Conservation (phyloP, 257 asterid genomes). For the Plantago ovata region DNA sequence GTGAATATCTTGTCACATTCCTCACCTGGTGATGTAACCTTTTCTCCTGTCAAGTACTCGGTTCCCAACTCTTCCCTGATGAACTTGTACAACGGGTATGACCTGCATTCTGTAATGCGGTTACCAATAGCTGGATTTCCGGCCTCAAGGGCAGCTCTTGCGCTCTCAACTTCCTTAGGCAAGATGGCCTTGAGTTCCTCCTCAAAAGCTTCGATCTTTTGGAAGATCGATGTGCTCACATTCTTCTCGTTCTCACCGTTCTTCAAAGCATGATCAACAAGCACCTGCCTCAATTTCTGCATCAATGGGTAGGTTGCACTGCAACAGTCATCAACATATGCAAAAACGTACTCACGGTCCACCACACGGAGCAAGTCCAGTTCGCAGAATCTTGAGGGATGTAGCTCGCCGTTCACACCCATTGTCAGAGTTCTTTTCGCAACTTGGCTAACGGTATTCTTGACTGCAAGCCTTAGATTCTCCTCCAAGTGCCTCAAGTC, state of each 20-base stretch:
- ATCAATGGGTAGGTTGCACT: constrained; percentile 43
- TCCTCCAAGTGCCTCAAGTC: constrained; percentile 55
- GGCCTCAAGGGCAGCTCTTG: constrained; percentile 35
- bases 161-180: constrained; percentile 54
- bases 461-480: constrained; percentile 40
- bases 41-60: constrained; percentile 44
- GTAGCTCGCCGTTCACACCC: constrained; percentile 46
- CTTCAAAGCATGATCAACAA: constrained; percentile 43
- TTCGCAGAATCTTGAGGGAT: constrained; percentile 54
- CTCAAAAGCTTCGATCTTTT: constrained; percentile 45
- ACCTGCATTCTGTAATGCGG: constrained; percentile 50
- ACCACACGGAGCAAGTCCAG: constrained; percentile 47
- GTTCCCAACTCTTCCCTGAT: constrained; percentile 41
- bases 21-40: constrained; percentile 42
- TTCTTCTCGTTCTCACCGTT: constrained; percentile 36
- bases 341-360: constrained; percentile 46
- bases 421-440: constrained; percentile 41
- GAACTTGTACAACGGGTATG: constrained; percentile 47
- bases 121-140: constrained; percentile 39
- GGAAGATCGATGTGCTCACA: constrained; percentile 35
- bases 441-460: constrained; percentile 46
- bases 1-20: constrained; percentile 52
- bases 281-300: constrained; percentile 53
- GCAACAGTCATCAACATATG: constrained; percentile 51
- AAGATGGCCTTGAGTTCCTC: constrained; percentile 38